Evolutionary conservation across 129 eudicot species (phyloP).

Genomic region (Flaveria trinervia): DNA sequence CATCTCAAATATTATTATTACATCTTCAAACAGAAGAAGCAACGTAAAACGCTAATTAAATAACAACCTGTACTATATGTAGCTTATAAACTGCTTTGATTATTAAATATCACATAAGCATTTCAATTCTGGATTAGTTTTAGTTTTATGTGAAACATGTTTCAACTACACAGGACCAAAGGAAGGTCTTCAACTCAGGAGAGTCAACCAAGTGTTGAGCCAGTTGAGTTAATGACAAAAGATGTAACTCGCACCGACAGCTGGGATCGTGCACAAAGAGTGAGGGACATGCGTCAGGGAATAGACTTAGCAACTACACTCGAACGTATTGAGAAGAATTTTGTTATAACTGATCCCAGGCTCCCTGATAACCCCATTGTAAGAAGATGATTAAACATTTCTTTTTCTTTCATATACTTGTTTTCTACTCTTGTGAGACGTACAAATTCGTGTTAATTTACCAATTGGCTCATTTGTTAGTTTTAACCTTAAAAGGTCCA

Average conservation of each 20-base stretch:
- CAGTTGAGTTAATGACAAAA: slow-evolving; percentile 75
- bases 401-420: not conserved
- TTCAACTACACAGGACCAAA: slow-evolving; percentile 43
- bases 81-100: not conserved
- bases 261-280: slow-evolving; percentile 82
- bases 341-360: slow-evolving; percentile 97
- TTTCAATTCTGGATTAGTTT: slow-evolving; percentile 4
- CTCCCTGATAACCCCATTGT: slow-evolving; percentile 98
- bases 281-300: slow-evolving; percentile 89
- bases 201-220: slow-evolving; percentile 53
- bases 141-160: not conserved
- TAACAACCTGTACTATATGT: too few relatives aligned
- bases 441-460: not conserved
- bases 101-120: too few relatives aligned
- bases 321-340: slow-evolving; percentile 98
- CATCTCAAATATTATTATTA: not conserved
- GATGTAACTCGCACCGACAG: slow-evolving; percentile 70
- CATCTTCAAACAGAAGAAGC: not conserved
- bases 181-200: slow-evolving; percentile 60
- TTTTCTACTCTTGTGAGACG: not conserved
- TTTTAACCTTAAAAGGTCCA: not conserved
- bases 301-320: slow-evolving; percentile 96
- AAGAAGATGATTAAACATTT: slow-evolving; percentile 36
- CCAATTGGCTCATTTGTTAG: not conserved
- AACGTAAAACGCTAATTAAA: too few relatives aligned